Base-by-base conservation (phyloP, 768 basidiomycete genomes). In the Lentinula edodes region DNA sequence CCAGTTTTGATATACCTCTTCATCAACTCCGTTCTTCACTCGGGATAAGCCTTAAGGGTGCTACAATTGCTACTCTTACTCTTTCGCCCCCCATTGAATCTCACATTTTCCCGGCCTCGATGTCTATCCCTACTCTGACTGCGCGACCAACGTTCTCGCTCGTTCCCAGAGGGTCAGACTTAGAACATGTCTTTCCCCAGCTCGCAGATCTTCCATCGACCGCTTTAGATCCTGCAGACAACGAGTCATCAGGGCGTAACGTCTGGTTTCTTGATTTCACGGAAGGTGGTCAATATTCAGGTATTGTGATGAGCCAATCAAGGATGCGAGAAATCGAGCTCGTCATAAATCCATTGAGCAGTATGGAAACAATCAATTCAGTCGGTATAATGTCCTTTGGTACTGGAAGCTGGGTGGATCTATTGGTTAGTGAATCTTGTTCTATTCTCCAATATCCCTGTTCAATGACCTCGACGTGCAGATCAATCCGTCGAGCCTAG, bases 241-340 rank as follows among this genome's bases (percentile, higher is more conserved):
- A 64, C 5, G 42, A 68, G 51, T 39, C 60, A 23, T 63, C 62
- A 18, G 71, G 65, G 7, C 73, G 76, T 23, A 74, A 79, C 64
- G 74, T 78, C 1, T 92, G 91, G 89, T 75, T 86, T 12, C 80
- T 93, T 23, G 89, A 91, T 68, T 91, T 93, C 66, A 89, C 89
- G 1, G 74, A 78, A 52, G 77, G 78, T 20, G 82, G 82, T 0
- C 74, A 79, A 52, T 70, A 67, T 46, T 73, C 73, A 2, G 90
- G 91, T 20, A 69, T 92, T 48, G 83, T 91, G 13, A 82, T 91
- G 77, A 87, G 83, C 64, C 90, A 91, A 71, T 80, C 81, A 18
- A 80, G 88, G 52, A 83, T 92, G 83, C 80, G 82, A 61, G 89
- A 88, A 45, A 87, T 93, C 58, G 89, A 90, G 65, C 73, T 80